Evolutionary conservation across 768 basidiomycete genomes (phyloP).

Genomic region (Austroboletus eburneus): DNA sequence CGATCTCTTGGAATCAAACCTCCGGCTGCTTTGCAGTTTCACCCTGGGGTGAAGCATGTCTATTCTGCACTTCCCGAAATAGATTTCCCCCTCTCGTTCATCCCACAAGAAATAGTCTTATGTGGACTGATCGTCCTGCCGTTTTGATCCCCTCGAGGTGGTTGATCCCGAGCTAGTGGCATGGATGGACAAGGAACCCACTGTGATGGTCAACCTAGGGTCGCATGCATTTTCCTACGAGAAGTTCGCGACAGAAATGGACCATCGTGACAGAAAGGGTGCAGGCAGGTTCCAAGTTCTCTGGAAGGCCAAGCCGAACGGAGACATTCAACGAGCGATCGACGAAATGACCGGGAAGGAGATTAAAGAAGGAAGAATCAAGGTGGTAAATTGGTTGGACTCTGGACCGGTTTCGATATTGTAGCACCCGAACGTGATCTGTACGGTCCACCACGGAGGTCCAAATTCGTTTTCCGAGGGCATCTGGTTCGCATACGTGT

Average conservation of each 20-base stretch:
- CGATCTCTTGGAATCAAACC: not conserved
- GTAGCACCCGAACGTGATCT: not conserved
- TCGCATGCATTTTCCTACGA: not conserved
- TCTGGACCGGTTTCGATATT: not conserved
- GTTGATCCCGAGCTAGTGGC: not conserved
- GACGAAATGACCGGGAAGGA: not conserved
- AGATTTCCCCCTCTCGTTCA: not conserved
- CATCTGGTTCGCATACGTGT: not conserved
- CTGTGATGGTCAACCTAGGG: not conserved
- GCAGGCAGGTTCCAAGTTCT: not conserved
- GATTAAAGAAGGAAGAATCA: not conserved
- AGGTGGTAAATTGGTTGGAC: not conserved
- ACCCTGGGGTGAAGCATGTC: not conserved
- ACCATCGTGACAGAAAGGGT: not conserved
- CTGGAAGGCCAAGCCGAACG: not conserved
- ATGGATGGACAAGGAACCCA: not conserved
- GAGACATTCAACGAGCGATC: not conserved
- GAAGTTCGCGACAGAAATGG: not conserved
- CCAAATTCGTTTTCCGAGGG: not conserved
- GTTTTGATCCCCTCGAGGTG: not conserved
- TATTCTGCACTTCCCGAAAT: not conserved
- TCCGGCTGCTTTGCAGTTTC: not conserved
- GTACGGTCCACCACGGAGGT: slow-evolving; percentile 3
- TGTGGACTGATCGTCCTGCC: not conserved
- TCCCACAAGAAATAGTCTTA: not conserved